Evolutionary conservation across 345 rosid species (phyloP).

Genomic region (Rhodamnia argentea): DNA sequence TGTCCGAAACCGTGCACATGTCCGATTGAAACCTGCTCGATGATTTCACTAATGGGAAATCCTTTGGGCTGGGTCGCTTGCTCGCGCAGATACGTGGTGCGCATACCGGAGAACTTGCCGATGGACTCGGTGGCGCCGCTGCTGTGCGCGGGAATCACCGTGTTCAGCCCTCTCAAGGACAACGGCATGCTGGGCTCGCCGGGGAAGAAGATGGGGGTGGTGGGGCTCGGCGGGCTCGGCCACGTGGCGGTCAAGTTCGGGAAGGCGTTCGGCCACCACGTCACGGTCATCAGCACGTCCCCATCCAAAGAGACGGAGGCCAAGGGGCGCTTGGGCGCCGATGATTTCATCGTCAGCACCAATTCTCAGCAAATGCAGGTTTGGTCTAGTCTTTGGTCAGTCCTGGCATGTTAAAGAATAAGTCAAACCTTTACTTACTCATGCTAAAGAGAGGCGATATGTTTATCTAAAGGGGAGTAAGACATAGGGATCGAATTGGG

Average conservation of each 20-base stretch:
- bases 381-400: not conserved
- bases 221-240: conserved; percentile 50
- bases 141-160: conserved; percentile 51
- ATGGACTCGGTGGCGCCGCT: conserved; percentile 55
- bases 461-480: no score
- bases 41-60: not conserved
- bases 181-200: conserved; percentile 13
- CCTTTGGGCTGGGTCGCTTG: not conserved
- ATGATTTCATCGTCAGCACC: conserved; percentile 43
- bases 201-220: conserved; percentile 32
- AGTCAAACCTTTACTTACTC: not conserved
- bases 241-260: conserved; percentile 48
- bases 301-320: conserved; percentile 47
- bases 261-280: conserved; percentile 50
- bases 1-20: not conserved
- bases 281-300: conserved; percentile 52
- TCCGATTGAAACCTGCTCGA: not conserved
- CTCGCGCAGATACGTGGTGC: conserved; percentile 33
- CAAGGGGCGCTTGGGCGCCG: conserved; percentile 37
- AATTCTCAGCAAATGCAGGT: conserved; percentile 37
- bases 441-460: not conserved
- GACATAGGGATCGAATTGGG: no score
- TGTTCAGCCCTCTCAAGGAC: conserved; percentile 46
- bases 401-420: not conserved
- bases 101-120: conserved; percentile 39